Base-by-base conservation (phyloP, 2,329 filamentous ascomycete species). In the Dryadomyces quercivorus region DNA sequence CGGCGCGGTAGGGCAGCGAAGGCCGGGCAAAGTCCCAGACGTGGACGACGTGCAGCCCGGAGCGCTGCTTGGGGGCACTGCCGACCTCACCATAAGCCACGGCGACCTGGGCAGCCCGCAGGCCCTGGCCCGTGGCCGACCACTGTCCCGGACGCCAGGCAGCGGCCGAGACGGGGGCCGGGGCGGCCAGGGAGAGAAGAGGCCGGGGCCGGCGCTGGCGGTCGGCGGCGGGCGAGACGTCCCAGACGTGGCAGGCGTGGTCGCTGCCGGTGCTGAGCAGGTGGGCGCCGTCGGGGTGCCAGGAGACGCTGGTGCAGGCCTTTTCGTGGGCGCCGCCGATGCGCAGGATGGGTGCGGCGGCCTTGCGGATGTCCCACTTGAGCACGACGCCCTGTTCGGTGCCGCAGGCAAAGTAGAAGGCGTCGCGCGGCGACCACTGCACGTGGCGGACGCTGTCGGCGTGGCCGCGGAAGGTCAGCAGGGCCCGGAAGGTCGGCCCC, bases 1-100 rank as follows among this genome's bases (percentile, higher is more conserved):
- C 75, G 60, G 83, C 78, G 59, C 84, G 83, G 62, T 82, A 85
- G 0, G 82, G 81, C 71, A 86, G 75, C 1, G 80, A 78, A 1
- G 82, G 80, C 36, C 83, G 72, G 7, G 80, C 82, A n/a, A 86
- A 67, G 62, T 86, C 83, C 81, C 82, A 86, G 20, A 86, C 72
- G 55, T 86, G 81, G 15, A 85, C 79, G 0, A 75, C 71, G 31
- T 74, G 77, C 46, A 78, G 77, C 45, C 80, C 80, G 53, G 76
- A 75, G 9, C 75, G 72, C 55, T 74, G 72, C 55, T 74, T 76
- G 38, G 38, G 21, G 46, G 73, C 66, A 60, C 74, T 75, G 45
- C 70, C 71, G 59, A 81, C 80, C 56, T 84, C 77, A 43, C 22
- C 22, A 61, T 85, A 83, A 1, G 78, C 72, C 2, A 84, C 76